A percentile compares a stretch with the other conserved stretches of the same genome.
phyloP scores from a whole-genome alignment of 768 basidiomycete genomes.

The Mycena galopus region DNA sequence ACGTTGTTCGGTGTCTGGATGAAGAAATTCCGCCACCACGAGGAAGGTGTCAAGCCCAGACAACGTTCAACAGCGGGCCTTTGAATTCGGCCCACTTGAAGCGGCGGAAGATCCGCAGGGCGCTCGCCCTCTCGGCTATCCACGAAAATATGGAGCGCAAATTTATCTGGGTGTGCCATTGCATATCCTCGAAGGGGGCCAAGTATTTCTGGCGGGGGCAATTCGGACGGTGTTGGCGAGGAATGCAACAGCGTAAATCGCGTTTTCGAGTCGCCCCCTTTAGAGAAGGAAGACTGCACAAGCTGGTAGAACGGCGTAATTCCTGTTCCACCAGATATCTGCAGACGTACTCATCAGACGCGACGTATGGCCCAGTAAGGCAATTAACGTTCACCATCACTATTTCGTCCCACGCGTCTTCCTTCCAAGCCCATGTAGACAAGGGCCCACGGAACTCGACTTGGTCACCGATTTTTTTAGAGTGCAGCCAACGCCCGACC shows the following conservation, averaged over 20 bases:
- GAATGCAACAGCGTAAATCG: conserved; percentile 82
- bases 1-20: conserved; percentile 31
- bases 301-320: conserved; percentile 90
- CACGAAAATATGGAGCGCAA: conserved; percentile 74
- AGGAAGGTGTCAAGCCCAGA: conserved; percentile 46
- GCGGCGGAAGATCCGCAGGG: conserved; percentile 33
- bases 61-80: conserved; percentile 60
- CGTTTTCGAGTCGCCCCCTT: conserved; percentile 49
- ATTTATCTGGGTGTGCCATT: conserved; percentile 62
- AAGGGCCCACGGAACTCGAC: conserved; percentile 86
- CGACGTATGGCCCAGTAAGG: neutral
- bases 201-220: conserved; percentile 77
- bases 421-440: conserved; percentile 72
- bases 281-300: conserved; percentile 66
- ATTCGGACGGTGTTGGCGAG: conserved; percentile 69
- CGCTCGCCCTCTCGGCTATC: conserved; percentile 56
- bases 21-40: conserved; percentile 55
- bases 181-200: conserved; percentile 65
- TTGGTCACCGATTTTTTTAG: conserved; percentile 72
- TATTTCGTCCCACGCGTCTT: conserved; percentile 78
- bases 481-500: conserved; percentile 86
- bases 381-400: conserved; percentile 68
- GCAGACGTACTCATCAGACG: neutral
- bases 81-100: conserved; percentile 68
- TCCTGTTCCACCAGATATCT: conserved; percentile 93